These are phyloP conservation scores for Tetrahymena malaccensis DNA, from an alignment of 73 alveolate genomes.

Conservation along the genomic window DNA sequence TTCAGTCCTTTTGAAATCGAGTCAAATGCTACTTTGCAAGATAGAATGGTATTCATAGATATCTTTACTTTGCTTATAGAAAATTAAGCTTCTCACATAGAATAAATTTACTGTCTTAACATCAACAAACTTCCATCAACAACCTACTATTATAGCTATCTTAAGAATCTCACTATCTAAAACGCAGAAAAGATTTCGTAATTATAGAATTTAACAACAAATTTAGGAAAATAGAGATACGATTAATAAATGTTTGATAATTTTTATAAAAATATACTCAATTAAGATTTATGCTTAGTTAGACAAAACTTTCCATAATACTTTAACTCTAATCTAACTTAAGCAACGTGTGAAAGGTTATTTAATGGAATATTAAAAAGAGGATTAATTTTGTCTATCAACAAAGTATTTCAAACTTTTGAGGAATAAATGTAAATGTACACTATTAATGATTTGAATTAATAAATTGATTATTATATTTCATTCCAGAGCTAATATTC, in stretches of 20 bases:
- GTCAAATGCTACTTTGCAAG: background rate
- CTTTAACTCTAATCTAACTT: background rate
- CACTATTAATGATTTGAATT: background rate
- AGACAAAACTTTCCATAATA: background rate
- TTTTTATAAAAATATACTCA: background rate
- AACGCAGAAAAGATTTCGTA: background rate
- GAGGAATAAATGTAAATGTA: background rate
- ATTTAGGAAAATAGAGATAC: background rate
- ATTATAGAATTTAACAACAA: background rate
- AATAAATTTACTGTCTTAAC: background rate
- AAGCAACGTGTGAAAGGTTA: background rate
- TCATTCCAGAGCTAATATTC: background rate
- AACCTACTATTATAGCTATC: background rate
- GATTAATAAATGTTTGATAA: background rate
- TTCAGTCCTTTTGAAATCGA: background rate
- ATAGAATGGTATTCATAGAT: background rate
- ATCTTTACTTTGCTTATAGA: background rate
- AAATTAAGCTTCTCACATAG: background rate
- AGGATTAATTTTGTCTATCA: background rate
- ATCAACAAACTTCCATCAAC: background rate
- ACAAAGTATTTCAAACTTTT: background rate
- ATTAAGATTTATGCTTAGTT: background rate
- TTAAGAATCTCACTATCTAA: background rate
- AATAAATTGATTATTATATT: background rate
- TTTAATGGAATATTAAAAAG: background rate